phyloP scores from a whole-genome alignment of 1,284 basidiomycete species.

The Cerioporus squamosus region DNA sequence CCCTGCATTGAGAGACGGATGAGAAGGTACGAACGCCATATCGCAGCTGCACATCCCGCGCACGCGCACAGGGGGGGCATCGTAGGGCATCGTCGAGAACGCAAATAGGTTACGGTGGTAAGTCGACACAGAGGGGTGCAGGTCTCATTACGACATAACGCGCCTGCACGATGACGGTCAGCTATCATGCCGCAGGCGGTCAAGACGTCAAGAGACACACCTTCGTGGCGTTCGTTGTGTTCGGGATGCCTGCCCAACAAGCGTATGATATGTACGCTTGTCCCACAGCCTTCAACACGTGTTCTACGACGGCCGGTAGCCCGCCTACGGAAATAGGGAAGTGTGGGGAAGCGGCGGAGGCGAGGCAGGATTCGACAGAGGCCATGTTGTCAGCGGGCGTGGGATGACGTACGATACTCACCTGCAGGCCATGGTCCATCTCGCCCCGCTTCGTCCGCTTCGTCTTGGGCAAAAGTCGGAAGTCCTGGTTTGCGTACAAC shows the following conservation, averaged over 20 bases:
- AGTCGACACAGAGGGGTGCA: conserved; percentile 1
- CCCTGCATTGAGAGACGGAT: conserved; percentile 1
- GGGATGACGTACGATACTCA: too few species aligned
- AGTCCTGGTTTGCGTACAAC: too few species aligned
- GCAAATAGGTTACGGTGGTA: background rate
- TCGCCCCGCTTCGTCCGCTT: too few species aligned
- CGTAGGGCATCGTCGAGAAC: conserved; percentile 9
- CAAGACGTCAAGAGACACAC: conserved; percentile 2
- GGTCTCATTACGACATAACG: conserved; percentile 1
- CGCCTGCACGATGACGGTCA: background rate
- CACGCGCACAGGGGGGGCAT: conserved; percentile 4
- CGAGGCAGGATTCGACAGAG: too few species aligned
- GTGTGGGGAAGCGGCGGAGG: background rate
- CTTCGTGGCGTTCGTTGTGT: background rate
- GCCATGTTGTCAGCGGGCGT: too few species aligned
- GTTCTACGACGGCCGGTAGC: background rate
- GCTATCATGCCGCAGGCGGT: background rate
- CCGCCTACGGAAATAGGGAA: background rate
- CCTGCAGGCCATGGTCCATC: too few species aligned
- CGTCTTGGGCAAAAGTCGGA: too few species aligned
- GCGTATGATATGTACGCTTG: too few species aligned
- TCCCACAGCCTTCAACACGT: background rate
- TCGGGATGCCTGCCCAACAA: background rate
- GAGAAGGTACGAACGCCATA: background rate
- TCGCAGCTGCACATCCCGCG: background rate